Evolutionary conservation across 2,329 filamentous ascomycete species (phyloP).

Genomic region (Claviceps digitariae): DNA sequence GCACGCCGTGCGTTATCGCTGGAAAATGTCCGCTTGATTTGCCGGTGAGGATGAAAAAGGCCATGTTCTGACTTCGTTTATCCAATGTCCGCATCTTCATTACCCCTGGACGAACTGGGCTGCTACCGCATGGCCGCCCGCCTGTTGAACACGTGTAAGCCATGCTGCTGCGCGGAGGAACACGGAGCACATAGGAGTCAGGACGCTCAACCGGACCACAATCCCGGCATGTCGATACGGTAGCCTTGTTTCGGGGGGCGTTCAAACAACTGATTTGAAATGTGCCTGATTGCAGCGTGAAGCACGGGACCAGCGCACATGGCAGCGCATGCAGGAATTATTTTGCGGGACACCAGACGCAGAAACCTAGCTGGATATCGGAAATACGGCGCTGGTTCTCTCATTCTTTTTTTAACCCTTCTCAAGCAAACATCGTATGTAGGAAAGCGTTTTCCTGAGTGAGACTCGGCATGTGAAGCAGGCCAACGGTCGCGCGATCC

Average conservation of each 20-base stretch:
- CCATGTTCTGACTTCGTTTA: background rate
- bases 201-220: background rate
- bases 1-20: background rate
- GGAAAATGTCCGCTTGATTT: background rate
- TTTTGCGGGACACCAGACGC: background rate
- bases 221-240: background rate
- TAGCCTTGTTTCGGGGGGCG: constrained; percentile 1
- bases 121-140: background rate
- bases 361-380: background rate
- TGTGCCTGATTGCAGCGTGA: background rate
- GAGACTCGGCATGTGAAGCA: background rate
- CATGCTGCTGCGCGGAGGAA: background rate
- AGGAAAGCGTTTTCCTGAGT: background rate
- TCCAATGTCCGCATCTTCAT: background rate
- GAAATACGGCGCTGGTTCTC: background rate
- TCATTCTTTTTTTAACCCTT: background rate
- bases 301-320: background rate
- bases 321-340: background rate
- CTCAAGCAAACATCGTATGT: background rate
- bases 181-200: background rate
- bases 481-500: background rate
- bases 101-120: constrained; percentile 1
- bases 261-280: background rate
- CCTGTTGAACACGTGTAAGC: constrained; percentile 4
- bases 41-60: background rate